A percentile compares a stretch with the other conserved stretches of the same genome.
Conservation (phyloP, 2,329 filamentous ascomycete species). For the Colletotrichum lini region DNA sequence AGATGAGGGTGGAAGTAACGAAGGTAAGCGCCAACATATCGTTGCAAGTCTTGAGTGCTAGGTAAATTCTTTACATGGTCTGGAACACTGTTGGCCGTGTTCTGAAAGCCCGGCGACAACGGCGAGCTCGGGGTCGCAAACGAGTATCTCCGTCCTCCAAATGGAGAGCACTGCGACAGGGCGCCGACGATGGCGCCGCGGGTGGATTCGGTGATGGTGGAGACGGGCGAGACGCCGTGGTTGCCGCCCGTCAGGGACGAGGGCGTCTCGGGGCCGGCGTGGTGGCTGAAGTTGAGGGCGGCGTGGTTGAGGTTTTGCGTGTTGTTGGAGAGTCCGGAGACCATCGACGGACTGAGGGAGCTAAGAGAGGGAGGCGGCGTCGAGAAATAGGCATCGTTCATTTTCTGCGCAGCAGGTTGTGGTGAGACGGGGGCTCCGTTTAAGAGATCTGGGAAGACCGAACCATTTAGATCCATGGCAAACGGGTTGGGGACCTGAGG, state of each 20-base stretch:
- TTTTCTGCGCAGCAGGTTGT: slow-evolving; percentile 79
- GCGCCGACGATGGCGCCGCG: slow-evolving; percentile 73
- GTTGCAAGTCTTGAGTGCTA: slow-evolving; percentile 87
- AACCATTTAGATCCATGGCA: slow-evolving; percentile 80
- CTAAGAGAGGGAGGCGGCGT: slow-evolving; percentile 82
- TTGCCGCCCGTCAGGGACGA: slow-evolving; percentile 78
- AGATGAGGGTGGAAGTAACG: slow-evolving; percentile 94
- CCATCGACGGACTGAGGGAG: slow-evolving; percentile 79
- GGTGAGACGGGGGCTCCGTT: slow-evolving; percentile 82
- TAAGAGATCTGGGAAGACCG: slow-evolving; percentile 84
- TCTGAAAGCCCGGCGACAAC: slow-evolving; percentile 66
- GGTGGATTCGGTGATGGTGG: slow-evolving; percentile 76
- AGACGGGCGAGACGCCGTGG: slow-evolving; percentile 70
- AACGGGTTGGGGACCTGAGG: slow-evolving; percentile 79
- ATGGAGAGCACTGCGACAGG: slow-evolving; percentile 69
- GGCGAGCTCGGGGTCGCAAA: slow-evolving; percentile 70
- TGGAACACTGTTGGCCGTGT: slow-evolving; percentile 63
- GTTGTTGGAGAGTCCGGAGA: slow-evolving; percentile 70
- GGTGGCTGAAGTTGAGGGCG: slow-evolving; percentile 69
- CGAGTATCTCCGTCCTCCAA: slow-evolving; percentile 75
- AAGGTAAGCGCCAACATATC: slow-evolving; percentile 91
- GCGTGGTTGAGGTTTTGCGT: slow-evolving; percentile 73
- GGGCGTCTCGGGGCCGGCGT: slow-evolving; percentile 78
- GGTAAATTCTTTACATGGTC: slow-evolving; percentile 75
- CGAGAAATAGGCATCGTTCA: slow-evolving; percentile 83